Evolutionary conservation across 148 eudicot genomes (phyloP).

Genomic region (Spergularia bocconei): DNA sequence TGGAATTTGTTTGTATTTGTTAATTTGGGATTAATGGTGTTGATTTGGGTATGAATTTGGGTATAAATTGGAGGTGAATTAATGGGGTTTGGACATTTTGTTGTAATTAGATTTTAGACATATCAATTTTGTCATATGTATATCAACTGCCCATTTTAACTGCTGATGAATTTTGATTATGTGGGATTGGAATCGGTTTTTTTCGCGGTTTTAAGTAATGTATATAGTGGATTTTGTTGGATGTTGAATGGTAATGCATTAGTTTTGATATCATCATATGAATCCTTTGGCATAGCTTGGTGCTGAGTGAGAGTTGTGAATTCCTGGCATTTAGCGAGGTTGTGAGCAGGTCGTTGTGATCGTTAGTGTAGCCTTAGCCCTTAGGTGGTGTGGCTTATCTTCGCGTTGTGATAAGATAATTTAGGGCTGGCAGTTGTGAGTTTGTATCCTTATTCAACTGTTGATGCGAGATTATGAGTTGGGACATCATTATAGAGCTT

Average conservation of each 20-base stretch:
- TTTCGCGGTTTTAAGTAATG: conserved; percentile 5
- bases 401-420: neutral
- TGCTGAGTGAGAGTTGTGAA: neutral
- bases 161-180: conserved; percentile 5
- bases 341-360: neutral
- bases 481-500: neutral
- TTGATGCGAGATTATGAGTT: neutral
- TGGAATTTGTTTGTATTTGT: neutral
- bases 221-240: conserved; percentile 14
- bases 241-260: neutral
- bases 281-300: neutral
- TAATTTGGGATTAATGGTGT: neutral
- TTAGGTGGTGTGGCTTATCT: neutral
- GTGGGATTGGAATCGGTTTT: neutral
- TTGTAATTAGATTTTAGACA: neutral
- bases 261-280: neutral
- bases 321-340: neutral
- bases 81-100: neutral
- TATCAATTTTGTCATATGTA: neutral
- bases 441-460: neutral
- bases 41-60: neutral
- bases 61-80: neutral
- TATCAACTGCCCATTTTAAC: neutral
- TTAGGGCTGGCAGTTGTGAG: neutral
- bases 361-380: neutral